phyloP scores from a whole-genome alignment of 139 green algal species.

The Mesostigma viride region DNA sequence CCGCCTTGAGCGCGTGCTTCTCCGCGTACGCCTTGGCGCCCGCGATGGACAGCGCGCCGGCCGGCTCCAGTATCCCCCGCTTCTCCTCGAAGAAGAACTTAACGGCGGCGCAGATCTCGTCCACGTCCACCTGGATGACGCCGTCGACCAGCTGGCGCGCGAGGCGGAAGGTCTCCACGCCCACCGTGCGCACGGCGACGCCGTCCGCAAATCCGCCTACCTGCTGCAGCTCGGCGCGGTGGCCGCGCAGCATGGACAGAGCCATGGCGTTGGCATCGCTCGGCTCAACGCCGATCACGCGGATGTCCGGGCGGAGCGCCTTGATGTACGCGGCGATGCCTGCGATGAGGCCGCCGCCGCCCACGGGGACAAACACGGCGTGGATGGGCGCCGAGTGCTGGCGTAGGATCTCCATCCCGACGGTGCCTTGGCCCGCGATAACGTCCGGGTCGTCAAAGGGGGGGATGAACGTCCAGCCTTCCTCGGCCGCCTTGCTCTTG shows the following conservation, averaged over 20 bases:
- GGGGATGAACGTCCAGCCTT: slow-evolving; percentile 59
- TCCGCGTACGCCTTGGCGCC: slow-evolving; percentile 73
- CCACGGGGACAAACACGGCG: slow-evolving; percentile 79
- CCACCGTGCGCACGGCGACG: slow-evolving; percentile 76
- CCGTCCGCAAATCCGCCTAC: slow-evolving; percentile 91
- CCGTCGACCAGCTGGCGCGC: slow-evolving; percentile 77
- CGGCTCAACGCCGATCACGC: slow-evolving; percentile 87
- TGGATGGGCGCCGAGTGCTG: slow-evolving; percentile 57
- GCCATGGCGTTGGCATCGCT: slow-evolving; percentile 88
- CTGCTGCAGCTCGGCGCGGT: slow-evolving; percentile 9
- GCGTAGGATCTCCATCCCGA: slow-evolving; percentile 82
- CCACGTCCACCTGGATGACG: slow-evolving; percentile 78
- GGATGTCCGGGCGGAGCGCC: slow-evolving; percentile 52
- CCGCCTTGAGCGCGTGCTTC: slow-evolving; percentile 37
- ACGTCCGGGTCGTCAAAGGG: slow-evolving; percentile 92
- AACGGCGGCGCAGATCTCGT: slow-evolving; percentile 74
- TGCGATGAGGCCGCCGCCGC: slow-evolving; percentile 81
- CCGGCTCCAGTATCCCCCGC: slow-evolving; percentile 56
- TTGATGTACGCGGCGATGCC: slow-evolving; percentile 85
- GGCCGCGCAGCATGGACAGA: slow-evolving; percentile 53
- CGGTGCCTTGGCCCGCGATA: slow-evolving; percentile 88
- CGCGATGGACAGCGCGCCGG: slow-evolving; percentile 78
- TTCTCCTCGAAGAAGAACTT: slow-evolving; percentile 50
- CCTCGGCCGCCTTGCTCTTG: slow-evolving; percentile 24
- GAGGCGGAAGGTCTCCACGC: slow-evolving; percentile 82